phyloP scores from a whole-genome alignment of 2,329 filamentous ascomycete species.

The Apiospora hydei region DNA sequence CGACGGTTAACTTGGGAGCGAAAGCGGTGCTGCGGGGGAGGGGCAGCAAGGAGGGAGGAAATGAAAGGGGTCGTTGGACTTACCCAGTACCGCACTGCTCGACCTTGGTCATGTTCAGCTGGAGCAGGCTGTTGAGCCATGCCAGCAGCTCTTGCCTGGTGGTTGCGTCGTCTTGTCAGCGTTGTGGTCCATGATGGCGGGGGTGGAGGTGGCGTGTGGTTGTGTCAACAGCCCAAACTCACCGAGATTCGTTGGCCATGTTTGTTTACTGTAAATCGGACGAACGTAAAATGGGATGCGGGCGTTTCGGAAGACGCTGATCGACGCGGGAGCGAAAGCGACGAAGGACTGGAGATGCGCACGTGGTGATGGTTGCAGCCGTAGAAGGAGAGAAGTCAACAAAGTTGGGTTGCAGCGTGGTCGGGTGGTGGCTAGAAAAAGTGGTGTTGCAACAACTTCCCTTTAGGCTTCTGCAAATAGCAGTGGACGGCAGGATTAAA shows the following conservation, averaged over 20 bases:
- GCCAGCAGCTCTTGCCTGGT: slow-evolving; percentile 90
- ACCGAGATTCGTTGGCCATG: slow-evolving; percentile 37
- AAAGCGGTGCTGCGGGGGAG: not conserved
- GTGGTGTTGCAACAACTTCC: slow-evolving; percentile 10
- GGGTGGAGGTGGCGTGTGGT: slow-evolving; percentile 22
- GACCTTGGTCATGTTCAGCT: slow-evolving; percentile 98
- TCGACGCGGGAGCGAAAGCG: not conserved
- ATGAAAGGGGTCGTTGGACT: slow-evolving; percentile 37
- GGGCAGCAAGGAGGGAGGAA: slow-evolving; percentile 24
- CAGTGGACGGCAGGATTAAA: not conserved
- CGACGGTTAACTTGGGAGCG: slow-evolving; percentile 20
- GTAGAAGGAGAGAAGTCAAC: not conserved
- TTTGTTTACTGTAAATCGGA: slow-evolving; percentile 24
- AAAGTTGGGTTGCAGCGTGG: slow-evolving; percentile 4
- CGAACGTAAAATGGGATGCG: slow-evolving; percentile 12
- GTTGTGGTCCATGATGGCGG: slow-evolving; percentile 19
- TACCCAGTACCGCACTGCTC: slow-evolving; percentile 99
- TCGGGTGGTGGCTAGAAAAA: slow-evolving; percentile 5
- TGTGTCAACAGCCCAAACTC: slow-evolving; percentile 25
- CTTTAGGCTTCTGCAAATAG: slow-evolving; percentile 14
- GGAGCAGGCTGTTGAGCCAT: slow-evolving; percentile 97
- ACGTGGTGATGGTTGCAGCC: not conserved
- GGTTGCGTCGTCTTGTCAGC: slow-evolving; percentile 25
- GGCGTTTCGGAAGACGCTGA: not conserved
- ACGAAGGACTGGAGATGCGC: not conserved